Base-by-base conservation (phyloP, 225 moss, liverwort and hornwort species). In the Pseudisothecium myosuroides region DNA sequence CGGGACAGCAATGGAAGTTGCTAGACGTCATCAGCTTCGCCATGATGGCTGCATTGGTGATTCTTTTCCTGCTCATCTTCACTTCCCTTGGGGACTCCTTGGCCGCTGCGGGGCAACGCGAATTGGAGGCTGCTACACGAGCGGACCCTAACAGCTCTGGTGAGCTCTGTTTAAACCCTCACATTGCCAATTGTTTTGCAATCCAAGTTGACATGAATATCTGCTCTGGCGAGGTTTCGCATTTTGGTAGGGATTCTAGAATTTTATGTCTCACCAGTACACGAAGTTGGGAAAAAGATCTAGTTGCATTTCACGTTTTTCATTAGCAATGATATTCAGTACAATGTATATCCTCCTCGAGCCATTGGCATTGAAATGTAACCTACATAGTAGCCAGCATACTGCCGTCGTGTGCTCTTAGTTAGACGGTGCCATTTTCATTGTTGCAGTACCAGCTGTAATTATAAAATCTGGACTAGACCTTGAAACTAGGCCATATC, bases 21-120 rank as follows among this genome's bases (percentile, higher is more conserved):
- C 89, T 94, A 32, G 93, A 94, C 52, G 13, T 92, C 21, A 66
- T 91, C 60, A 92, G 58, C 76, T 85, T 92, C 76, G 72, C 91
- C 16, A 87, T 94, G 87, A 94, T 94, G 92, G 86, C 87, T 63
- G 92, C 90, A 39, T 66, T 94, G 86, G 32, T 91, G 59, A 64
- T 88, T 65, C 90, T 94, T 21, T 93, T 93, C 80, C 45, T 94
- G 87, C 92, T 94, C n/a, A 88, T 94, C 31, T 94, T 94, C 82
- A 94, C 94, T 6, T 88, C 94, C 49, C 88, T 94, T 23, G 94
- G 94, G 18, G 94, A 94, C 55, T 91, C 91, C 24, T 81, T 93
- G 84, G 94, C 94, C 61, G 91, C 92, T 71, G 82, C 88, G 14
- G 94, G 94, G 19, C 88, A 92, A 80, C 92, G 88, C 31, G 76